Percentiles rank a stretch among this genome's conserved stretches.
These are phyloP conservation scores for Lactarius pseudohatsudake DNA, from an alignment of 768 basidiomycete genomes.

Conservation along the genomic window DNA sequence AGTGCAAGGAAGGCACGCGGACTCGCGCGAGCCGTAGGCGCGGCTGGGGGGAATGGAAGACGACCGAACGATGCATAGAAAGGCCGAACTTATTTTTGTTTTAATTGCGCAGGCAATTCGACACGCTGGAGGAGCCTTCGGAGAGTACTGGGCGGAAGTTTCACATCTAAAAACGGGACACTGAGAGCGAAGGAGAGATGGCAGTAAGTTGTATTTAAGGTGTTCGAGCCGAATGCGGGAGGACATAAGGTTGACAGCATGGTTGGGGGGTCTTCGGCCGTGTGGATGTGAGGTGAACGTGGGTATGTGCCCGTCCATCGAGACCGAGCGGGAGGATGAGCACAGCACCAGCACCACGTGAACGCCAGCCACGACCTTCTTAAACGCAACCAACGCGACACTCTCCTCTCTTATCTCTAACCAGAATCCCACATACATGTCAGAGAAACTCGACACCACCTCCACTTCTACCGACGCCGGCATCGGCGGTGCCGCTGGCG, in stretches of 20 bases:
- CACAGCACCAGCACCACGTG: conserved; percentile 11
- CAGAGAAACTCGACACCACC: conserved; percentile 55
- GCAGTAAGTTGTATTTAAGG: neutral
- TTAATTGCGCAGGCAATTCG: too few relatives aligned
- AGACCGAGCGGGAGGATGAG: neutral
- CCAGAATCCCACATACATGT: conserved; percentile 28
- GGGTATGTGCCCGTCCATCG: neutral
- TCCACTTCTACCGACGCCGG: conserved; percentile 55
- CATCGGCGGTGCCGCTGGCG: conserved; percentile 37
- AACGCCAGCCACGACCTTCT: neutral
- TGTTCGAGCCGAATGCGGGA: neutral
- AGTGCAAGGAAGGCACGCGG: conserved; percentile 1
- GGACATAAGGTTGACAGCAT: neutral
- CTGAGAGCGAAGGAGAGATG: neutral
- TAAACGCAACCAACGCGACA: neutral
- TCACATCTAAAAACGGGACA: neutral
- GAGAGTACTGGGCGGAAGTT: neutral
- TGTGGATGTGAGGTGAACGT: neutral
- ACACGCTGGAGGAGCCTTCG: neutral
- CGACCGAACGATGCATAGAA: neutral
- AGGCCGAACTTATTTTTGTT: neutral
- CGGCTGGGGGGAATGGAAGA: neutral
- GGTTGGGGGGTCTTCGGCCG: neutral
- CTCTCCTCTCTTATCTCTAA: neutral
- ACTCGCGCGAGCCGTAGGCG: neutral